Evolutionary conservation across 805 yeast species (phyloP).

Genomic region (Yamadazyma tumulicola): DNA sequence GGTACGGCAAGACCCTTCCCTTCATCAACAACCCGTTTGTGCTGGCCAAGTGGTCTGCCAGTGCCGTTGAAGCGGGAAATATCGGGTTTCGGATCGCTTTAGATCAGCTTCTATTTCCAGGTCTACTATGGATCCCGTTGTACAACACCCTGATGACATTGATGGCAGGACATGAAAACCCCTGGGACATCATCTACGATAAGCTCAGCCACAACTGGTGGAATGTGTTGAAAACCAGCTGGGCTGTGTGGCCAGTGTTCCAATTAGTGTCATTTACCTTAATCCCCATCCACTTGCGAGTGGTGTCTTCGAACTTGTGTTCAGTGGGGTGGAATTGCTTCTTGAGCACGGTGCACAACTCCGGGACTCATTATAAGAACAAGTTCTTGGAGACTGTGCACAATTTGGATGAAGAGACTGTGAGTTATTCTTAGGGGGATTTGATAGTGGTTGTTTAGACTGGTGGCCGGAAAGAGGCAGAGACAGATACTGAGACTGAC

Average conservation of each 20-base stretch:
- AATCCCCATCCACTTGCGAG: conserved; percentile 37
- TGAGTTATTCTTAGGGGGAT: conserved; percentile 1
- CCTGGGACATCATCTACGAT: conserved; percentile 27
- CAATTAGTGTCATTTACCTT: conserved; percentile 35
- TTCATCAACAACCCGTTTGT: conserved; percentile 33
- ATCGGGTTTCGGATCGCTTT: conserved; percentile 24
- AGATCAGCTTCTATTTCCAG: conserved; percentile 37
- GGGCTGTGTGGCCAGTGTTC: conserved; percentile 43
- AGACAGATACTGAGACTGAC: too few species aligned
- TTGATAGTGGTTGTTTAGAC: too few species aligned
- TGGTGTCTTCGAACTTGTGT: conserved; percentile 36
- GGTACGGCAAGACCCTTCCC: conserved; percentile 39
- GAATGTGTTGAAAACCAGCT: conserved; percentile 36
- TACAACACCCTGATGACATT: conserved; percentile 38
- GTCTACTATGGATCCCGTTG: conserved; percentile 40
- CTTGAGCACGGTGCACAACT: conserved; percentile 48
- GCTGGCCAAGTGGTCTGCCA: conserved; percentile 11
- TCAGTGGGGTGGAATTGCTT: conserved; percentile 42
- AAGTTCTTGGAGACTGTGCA: conserved; percentile 33
- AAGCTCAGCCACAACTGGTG: conserved; percentile 38
- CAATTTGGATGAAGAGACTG: conserved; percentile 28
- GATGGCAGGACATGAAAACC: conserved; percentile 33
- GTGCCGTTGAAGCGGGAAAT: conserved; percentile 16
- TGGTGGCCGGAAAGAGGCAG: too few species aligned
- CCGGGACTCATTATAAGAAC: conserved; percentile 38